phyloP scores from a whole-genome alignment of 805 yeast genomes.

The Lipomyces japonicus region DNA sequence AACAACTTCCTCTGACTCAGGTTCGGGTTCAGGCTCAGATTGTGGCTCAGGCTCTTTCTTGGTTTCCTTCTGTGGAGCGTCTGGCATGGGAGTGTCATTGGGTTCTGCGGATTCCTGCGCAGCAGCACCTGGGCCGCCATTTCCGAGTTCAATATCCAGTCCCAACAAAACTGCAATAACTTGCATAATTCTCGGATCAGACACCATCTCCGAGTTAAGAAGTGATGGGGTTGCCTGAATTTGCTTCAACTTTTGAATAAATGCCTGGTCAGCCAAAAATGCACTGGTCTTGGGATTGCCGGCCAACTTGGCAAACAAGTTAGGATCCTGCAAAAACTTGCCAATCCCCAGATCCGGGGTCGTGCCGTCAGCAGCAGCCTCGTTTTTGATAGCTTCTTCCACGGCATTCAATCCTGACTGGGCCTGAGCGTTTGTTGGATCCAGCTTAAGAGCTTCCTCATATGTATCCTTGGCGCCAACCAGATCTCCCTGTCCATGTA shows the following conservation, averaged over 20 bases:
- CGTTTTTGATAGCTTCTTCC: constrained; percentile 52
- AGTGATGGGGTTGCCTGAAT: constrained; percentile 68
- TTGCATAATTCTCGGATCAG: constrained; percentile 84
- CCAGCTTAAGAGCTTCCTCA: constrained; percentile 75
- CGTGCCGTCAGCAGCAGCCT: constrained; percentile 43
- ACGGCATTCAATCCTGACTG: constrained; percentile 73
- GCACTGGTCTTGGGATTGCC: constrained; percentile 84
- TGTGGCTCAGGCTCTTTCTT: constrained; percentile 32
- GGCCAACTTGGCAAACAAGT: constrained; percentile 67
- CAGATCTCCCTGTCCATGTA: constrained; percentile 75
- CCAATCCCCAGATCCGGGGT: constrained; percentile 73
- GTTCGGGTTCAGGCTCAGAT: constrained; percentile 35
- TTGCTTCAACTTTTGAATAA: constrained; percentile 61
- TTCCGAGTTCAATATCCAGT: constrained; percentile 47
- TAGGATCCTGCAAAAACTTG: constrained; percentile 75
- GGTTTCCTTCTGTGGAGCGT: constrained; percentile 29
- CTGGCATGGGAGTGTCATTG: constrained; percentile 33
- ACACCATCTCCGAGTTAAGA: constrained; percentile 61
- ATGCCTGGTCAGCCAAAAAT: constrained; percentile 78
- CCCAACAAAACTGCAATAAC: constrained; percentile 84
- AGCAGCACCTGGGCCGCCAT: constrained; percentile 30
- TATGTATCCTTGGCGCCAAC: constrained; percentile 72
- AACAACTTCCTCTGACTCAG: constrained; percentile 38
- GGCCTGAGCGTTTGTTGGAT: constrained; percentile 80
- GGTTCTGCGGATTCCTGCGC: constrained; percentile 25